phyloP scores from a whole-genome alignment of 306 rosid genomes.

The Parietaria judaica region DNA sequence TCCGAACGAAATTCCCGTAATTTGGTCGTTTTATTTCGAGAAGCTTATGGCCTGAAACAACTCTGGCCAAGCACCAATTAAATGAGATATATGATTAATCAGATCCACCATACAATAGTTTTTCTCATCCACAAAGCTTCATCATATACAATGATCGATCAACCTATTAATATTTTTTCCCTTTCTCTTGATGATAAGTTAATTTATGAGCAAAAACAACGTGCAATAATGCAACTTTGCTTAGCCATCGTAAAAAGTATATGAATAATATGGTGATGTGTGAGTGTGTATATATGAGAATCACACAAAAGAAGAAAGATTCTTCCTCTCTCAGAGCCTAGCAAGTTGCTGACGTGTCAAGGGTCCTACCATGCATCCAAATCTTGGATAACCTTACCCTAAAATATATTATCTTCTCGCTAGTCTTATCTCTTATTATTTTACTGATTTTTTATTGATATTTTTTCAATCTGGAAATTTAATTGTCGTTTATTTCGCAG shows the following conservation, averaged over 20 bases:
- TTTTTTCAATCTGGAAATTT: too few species aligned
- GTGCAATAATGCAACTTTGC: not conserved
- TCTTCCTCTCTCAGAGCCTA: not conserved
- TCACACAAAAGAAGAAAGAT: not conserved
- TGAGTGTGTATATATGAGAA: not conserved
- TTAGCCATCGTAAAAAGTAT: not conserved
- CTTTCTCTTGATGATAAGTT: not conserved
- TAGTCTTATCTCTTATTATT: too few species aligned
- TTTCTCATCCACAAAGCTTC: not conserved
- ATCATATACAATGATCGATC: not conserved
- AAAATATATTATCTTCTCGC: not conserved
- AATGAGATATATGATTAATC: too few species aligned
- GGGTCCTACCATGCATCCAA: not conserved
- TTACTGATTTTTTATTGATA: too few species aligned
- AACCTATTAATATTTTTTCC: not conserved
- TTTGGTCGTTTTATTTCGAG: too few species aligned
- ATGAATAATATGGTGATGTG: too few species aligned
- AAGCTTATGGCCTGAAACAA: too few species aligned
- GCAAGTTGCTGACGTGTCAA: conserved; percentile 1
- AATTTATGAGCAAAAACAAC: not conserved
- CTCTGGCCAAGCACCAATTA: too few species aligned
- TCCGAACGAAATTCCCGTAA: too few species aligned
- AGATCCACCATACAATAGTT: not conserved
- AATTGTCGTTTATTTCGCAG: too few species aligned
- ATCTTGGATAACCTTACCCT: not conserved